A percentile compares a stretch with the other conserved stretches of the same genome.
Conservation (phyloP, 2,329 filamentous ascomycete species). For the Colletotrichum musae region DNA sequence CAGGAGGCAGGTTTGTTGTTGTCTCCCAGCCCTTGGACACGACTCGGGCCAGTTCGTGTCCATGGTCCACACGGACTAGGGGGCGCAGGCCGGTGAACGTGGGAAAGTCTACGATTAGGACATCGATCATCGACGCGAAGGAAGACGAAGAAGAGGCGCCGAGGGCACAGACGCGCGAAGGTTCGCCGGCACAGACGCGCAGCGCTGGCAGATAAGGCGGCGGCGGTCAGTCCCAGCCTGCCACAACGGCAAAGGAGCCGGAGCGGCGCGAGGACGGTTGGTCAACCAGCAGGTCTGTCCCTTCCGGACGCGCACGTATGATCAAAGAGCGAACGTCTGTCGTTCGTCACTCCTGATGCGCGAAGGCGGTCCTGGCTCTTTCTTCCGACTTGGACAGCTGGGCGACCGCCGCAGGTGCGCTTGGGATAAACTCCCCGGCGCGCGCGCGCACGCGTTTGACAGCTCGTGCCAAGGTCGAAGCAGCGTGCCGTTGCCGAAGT, state of each 20-base stretch:
- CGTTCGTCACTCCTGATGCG: slow-evolving; percentile 7
- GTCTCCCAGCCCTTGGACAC: not conserved
- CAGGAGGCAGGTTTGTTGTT: too few species aligned
- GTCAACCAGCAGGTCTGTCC: not conserved
- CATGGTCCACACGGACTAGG: too few species aligned
- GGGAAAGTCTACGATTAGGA: not conserved
- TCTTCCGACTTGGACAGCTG: too few species aligned
- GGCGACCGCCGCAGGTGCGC: not conserved
- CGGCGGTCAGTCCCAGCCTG: not conserved
- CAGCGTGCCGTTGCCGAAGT: slow-evolving; percentile 28
- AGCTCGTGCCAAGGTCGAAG: slow-evolving; percentile 23
- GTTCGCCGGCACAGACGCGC: not conserved
- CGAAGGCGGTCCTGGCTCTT: too few species aligned
- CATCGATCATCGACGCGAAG: not conserved
- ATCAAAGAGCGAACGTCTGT: not conserved
- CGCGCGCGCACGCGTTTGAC: slow-evolving; percentile 5
- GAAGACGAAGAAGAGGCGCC: slow-evolving; percentile 14
- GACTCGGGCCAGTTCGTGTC: not conserved
- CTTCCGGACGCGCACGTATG: not conserved
- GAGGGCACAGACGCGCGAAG: slow-evolving; percentile 24
- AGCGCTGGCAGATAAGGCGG: not conserved
- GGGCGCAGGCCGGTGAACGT: not conserved
- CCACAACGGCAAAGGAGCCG: not conserved
- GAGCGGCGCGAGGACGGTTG: slow-evolving; percentile 13
- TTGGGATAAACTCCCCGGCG: not conserved